A percentile compares a stretch with the other conserved stretches of the same genome.
Conservation (phyloP, 768 basidiomycete species). For the Saitozyma podzolica region DNA sequence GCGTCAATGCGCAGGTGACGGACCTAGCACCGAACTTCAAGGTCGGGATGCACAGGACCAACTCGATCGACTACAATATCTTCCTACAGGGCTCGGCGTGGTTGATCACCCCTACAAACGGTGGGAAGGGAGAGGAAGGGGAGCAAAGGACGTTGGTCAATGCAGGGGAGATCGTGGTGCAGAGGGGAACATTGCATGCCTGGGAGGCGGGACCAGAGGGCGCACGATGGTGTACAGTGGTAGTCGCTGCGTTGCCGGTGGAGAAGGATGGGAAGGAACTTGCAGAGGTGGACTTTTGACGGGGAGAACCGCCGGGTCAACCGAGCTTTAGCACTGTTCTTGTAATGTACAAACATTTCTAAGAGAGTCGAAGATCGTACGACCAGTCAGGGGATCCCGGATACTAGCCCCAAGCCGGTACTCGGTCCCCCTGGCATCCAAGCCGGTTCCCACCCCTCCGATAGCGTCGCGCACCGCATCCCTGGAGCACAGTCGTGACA, state of each 20-base stretch:
- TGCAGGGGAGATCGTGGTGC: constrained; percentile 49
- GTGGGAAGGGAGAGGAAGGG: constrained; percentile 17
- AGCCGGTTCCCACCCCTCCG: no score
- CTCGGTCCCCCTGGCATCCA: no score
- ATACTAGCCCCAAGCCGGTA: no score
- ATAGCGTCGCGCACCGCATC: no score
- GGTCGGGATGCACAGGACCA: constrained; percentile 45
- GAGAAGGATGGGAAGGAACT: constrained; percentile 24
- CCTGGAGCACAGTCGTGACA: no score
- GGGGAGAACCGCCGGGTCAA: no score
- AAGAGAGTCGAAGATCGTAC: no score
- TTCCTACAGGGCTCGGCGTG: constrained; percentile 31
- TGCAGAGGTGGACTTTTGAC: constrained; percentile 28
- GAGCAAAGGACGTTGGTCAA: constrained; percentile 33
- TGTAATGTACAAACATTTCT: no score
- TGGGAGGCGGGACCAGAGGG: constrained; percentile 47
- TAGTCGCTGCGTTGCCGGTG: constrained; percentile 38
- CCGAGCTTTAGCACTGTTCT: no score
- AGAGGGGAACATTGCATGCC: constrained; percentile 49
- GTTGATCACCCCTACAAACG: constrained; percentile 28
- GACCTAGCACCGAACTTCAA: constrained; percentile 36
- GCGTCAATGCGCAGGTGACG: constrained; percentile 44
- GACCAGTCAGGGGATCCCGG: no score
- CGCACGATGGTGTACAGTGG: constrained; percentile 43
- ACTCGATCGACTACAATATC: constrained; percentile 50